Evolutionary conservation across 768 basidiomycete genomes (phyloP).

Genomic region (Pleurotus pulmonarius): DNA sequence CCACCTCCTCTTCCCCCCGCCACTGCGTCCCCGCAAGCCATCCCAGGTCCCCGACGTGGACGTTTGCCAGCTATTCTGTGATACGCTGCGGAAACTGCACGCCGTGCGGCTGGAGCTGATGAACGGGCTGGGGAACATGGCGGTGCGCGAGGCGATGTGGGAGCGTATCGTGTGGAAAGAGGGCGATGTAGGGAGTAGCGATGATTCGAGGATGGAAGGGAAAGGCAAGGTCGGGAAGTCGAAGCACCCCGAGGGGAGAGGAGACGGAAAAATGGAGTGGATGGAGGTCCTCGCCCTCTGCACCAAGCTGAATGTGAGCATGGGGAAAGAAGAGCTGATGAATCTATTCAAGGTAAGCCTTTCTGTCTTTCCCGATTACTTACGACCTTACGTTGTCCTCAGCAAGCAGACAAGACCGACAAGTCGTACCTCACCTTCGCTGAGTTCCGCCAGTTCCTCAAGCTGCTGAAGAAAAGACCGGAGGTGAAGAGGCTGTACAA

Average conservation of each 20-base stretch:
- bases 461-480: constrained; percentile 76
- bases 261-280: constrained; percentile 62
- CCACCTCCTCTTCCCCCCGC: background rate
- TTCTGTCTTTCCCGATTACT: background rate
- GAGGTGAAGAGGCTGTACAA: constrained; percentile 71
- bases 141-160: constrained; percentile 75
- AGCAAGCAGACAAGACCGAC: constrained; percentile 62
- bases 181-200: constrained; percentile 47
- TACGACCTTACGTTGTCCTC: background rate
- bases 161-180: constrained; percentile 83
- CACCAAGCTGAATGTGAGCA: constrained; percentile 62
- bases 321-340: constrained; percentile 47
- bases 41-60: background rate
- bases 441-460: constrained; percentile 81
- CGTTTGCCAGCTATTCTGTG: background rate
- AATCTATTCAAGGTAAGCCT: constrained; percentile 53
- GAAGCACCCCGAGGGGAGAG: constrained; percentile 33
- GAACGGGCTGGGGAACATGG: constrained; percentile 65
- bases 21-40: background rate
- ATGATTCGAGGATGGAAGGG: constrained; percentile 41
- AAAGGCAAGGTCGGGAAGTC: background rate
- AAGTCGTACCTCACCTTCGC: constrained; percentile 67
- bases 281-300: constrained; percentile 73
- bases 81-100: constrained; percentile 52
- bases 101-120: constrained; percentile 72